phyloP scores from a whole-genome alignment of 176 grass and related monocot species.

The Carex littledalei region DNA sequence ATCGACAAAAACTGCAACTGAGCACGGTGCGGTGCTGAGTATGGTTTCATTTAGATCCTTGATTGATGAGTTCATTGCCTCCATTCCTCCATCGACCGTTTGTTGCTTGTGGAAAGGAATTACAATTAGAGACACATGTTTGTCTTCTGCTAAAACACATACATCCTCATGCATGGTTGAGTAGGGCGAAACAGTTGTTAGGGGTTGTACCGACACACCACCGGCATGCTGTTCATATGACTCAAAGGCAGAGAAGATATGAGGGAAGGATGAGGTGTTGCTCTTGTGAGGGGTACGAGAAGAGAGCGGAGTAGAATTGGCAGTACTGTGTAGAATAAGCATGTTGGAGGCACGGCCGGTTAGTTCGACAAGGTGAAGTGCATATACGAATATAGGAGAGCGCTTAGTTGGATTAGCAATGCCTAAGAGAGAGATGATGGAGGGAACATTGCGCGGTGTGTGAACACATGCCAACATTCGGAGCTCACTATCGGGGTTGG shows the following conservation, averaged over 20 bases:
- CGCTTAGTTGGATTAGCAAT: slow-evolving; percentile 69
- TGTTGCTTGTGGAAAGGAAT: slow-evolving; percentile 95
- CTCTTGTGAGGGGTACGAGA: slow-evolving; percentile 4
- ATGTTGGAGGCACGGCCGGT: slow-evolving; percentile 74
- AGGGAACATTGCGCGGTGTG: slow-evolving; percentile 73
- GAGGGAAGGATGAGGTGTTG: slow-evolving; percentile 24
- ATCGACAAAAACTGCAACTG: slow-evolving; percentile 75
- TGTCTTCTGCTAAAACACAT: slow-evolving; percentile 57
- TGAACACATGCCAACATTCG: slow-evolving; percentile 78
- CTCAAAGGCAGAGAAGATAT: slow-evolving; percentile 78
- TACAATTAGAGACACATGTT: slow-evolving; percentile 67
- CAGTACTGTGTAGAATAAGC: slow-evolving; percentile 44
- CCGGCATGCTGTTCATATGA: slow-evolving; percentile 53
- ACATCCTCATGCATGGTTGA: slow-evolving; percentile 77
- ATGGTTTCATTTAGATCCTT: slow-evolving; percentile 58
- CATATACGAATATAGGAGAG: slow-evolving; percentile 80
- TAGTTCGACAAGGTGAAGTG: slow-evolving; percentile 91
- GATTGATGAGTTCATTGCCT: slow-evolving; percentile 46
- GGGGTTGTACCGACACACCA: slow-evolving; percentile 64
- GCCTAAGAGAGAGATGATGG: slow-evolving; percentile 64
- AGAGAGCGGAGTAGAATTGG: slow-evolving; percentile 4
- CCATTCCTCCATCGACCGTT: slow-evolving; percentile 74
- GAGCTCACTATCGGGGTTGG: slow-evolving; percentile 73
- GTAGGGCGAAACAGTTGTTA: slow-evolving; percentile 67
- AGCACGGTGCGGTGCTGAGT: slow-evolving; percentile 52